Evolutionary conservation across 345 rosid species (phyloP), one percentile per base, ranked within the genome.

Genomic region (Leavenworthia alabamica): DNA sequence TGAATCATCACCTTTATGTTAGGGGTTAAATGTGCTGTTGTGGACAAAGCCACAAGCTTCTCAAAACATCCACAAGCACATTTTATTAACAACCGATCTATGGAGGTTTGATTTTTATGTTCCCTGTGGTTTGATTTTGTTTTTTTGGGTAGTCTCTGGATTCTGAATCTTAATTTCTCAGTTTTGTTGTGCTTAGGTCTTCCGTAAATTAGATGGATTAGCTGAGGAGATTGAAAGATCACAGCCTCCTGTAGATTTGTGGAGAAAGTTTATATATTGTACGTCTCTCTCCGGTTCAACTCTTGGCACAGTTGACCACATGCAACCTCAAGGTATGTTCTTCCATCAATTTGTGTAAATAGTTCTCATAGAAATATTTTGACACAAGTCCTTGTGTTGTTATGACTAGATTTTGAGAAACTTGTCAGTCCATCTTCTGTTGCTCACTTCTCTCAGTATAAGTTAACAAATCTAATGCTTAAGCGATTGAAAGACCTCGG

Each of bases 251-350:
- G 88, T 92, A 26, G 84, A 92, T 61, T 66, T 78, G 41, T 92
- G 98, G 97, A 86, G 97, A 72, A 92, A 85, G 67, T 92, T 92
- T 73, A 76, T 92, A 50, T 92, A 92, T 55, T 92, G 98, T 59
- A 85, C 89, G 15, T 89, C 98, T 0, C 81, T 92, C 55, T 89
- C 85, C 1, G 97, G 98, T 79, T 74, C 84, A 53, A 60, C 85
- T 31, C 86, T 89, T 9, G 98, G 98, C 47, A 80, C 88, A 41
- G 98, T 92, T 40, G 98, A 92, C 68, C 98, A 92, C 66, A 86
- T 92, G 93, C 86, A 82, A 72, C 94, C 96, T 68, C 88, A 92
- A 85, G 98, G 98, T 88, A 58, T 62, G 77, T 22, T 23, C 63
- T 23, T 44, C 47, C 15, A 6, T 58, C 6, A n/a, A 3, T 3